Base-by-base conservation (phyloP, 2,329 filamentous ascomycete genomes). In the Lecanicillium sp. region DNA sequence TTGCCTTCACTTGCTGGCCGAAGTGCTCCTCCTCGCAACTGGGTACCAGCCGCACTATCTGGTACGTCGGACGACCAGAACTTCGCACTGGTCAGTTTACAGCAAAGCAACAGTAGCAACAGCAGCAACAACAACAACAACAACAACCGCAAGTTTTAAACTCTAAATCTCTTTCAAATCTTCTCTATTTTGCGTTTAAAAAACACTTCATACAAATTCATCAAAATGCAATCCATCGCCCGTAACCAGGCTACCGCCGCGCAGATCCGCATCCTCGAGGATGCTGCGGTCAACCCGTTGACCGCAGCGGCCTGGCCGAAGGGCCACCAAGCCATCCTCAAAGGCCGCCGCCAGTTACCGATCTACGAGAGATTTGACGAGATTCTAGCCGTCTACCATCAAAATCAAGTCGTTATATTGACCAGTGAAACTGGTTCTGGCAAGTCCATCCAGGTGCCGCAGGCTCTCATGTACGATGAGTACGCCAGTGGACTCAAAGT, bases 401-500 rank as follows among this genome's bases (percentile, higher is more conserved):
- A 98, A 62, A 97, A 97, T 53, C 92, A 98, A 59, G 92, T 98
- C 37, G 78, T 94, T 32, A 92, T 98, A 46, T 89, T 97, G 4
- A 88, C 98, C 37, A 92, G 92, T 31, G 90, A 98, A 65, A 98
- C 92, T 2, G 92, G 92, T 4, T 97, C 90, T 1, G 92, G 92
- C 35, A 98, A 98, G 64, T 98, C 92, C 3, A 98, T 92, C 0
- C 92, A 98, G 60, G 66, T 98, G 45, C 95, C 92, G 0, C 92
- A 98, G 55, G 97, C 97, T 49, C 70, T 98, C 10, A 79, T 92
- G 55, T 92, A 98, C 60, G 92, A 96, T 52, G 92, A 92, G 1
- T 98, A 96, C 57, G 87, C 81, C 12, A 84, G 82, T 39, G 65
- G 73, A 19, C 92, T 92, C 34, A 81, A 96, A 73, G 97, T 98